Base-by-base conservation (phyloP, 2,329 filamentous ascomycete genomes). In the Seiridium cupressi region DNA sequence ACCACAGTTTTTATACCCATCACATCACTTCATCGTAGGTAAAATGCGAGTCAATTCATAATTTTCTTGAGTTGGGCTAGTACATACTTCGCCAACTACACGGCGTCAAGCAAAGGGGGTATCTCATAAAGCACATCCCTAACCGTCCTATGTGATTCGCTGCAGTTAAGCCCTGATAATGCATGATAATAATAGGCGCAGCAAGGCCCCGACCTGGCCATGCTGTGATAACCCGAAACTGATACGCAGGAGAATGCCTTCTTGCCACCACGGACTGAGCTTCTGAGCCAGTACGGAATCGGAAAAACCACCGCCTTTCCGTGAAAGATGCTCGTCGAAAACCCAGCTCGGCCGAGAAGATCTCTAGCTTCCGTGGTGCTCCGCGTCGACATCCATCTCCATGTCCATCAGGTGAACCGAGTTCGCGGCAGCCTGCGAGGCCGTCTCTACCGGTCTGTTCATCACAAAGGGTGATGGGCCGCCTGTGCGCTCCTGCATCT, bases 401-500 rank as follows among this genome's bases (percentile, higher is more conserved):
- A 79, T 74, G 53, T 80, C 74, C 71, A 76, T 75, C 26, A 70
- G 60, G 58, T 70, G 70, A 48, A 67, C 65, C 11, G 49, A 38
- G 32, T 8, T 38, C 26, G 62, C 63, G 8, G 55, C 63, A 61
- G 58, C 65, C 49, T 62, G 68, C 59, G 60, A 62, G 10, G 55
- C 61, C 55, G 26, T 64, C 48, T 57, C 61, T 34, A 62, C 60
- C 61, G 9, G 65, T 61, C 10, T 63, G 67, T 26, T 64, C 13
- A 51, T 59, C 32, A 74, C 60, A 44, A 74, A 71, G 5, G 69
- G 66, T 4, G 64, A 63, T 10, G 64, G 49, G 7, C 66, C 65
- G 31, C 68, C 67, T 42, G 64, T 62, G 36, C 76, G 73, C 62
- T 81, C 78, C 63, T 78, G 75, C 79, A 81, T 81, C 64, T 81